Evolutionary conservation across 345 rosid species (phyloP), one percentile per base, ranked within the genome.

Genomic region (Schrenkiella parvula): DNA sequence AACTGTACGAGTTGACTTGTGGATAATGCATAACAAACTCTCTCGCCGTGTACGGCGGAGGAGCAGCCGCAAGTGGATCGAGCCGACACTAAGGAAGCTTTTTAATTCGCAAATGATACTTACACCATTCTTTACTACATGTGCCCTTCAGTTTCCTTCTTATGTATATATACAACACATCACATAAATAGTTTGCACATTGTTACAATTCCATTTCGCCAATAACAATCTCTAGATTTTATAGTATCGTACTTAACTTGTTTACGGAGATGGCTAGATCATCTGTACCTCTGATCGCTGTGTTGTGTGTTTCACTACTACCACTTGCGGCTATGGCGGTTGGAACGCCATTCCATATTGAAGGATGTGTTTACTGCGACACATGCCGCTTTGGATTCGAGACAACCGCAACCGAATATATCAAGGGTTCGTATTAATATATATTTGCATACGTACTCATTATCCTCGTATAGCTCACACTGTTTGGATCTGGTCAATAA

Each of bases 301-400:
- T 68, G 42, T 34, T 75, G 37, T 75, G 59, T 52, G 42, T 53
- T 25, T 42, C 8, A 39, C 21, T 76, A 28, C 21, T 77, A 32
- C 76, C 76, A 15, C 39, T 70, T 34, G 61, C 59, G 41, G 80
- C 72, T 18, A 47, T 38, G 48, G 80, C 80, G 41, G 46, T 48
- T 41, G 75, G 71, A 55, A 65, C 75, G 37, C 80, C 88, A 13
- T 89, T 88, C 66, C 34, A 48, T 11, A 75, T 93, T 54, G 63
- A 15, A 3, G 92, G 97, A 52, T 10, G n/a, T 2, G 90, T 84
- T 61, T 87, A 85, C 61, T 92, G 96, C 39, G 89, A 89, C 71
- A 86, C 90, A 32, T 86, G 93, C 74, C 83, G 80, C 4, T 80
- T 76, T 62, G 93, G 93, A 34, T 86, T 91, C 23, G 89, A 87